Conservation (phyloP, 164 flowering plant genomes). For the Houttuynia cordata region DNA sequence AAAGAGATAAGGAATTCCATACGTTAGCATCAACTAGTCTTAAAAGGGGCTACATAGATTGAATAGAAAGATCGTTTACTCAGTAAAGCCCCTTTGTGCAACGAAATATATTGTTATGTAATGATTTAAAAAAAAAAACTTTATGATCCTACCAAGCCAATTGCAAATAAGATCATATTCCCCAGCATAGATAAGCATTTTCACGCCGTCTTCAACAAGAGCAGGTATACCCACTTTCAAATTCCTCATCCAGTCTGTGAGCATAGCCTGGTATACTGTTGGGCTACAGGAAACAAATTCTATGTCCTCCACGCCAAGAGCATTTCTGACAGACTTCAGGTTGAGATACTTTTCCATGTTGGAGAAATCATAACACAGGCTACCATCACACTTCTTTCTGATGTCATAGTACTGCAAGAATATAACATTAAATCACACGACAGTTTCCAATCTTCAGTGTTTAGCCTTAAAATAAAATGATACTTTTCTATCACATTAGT, state of each 20-base stretch:
- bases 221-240: slow-evolving; percentile 65
- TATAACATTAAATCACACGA: no score
- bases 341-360: slow-evolving; percentile 49
- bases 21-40: not conserved
- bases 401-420: slow-evolving; percentile 70
- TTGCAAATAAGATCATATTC: slow-evolving; percentile 87
- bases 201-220: slow-evolving; percentile 73
- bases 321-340: slow-evolving; percentile 36
- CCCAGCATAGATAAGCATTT: slow-evolving; percentile 65
- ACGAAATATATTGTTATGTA: not conserved
- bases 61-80: not conserved
- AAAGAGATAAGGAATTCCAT: not conserved
- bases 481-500: slow-evolving; percentile 37
- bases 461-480: not conserved
- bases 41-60: not conserved
- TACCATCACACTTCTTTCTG: slow-evolving; percentile 56
- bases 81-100: not conserved
- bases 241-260: slow-evolving; percentile 71
- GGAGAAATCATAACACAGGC: slow-evolving; percentile 73
- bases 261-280: slow-evolving; percentile 45
- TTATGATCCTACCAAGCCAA: slow-evolving; percentile 62
- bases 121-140: not conserved
- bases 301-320: slow-evolving; percentile 66
- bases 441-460: not conserved
- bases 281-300: slow-evolving; percentile 68